Conservation (phyloP, 768 basidiomycete species). For the Nevesoporus exiguus region DNA sequence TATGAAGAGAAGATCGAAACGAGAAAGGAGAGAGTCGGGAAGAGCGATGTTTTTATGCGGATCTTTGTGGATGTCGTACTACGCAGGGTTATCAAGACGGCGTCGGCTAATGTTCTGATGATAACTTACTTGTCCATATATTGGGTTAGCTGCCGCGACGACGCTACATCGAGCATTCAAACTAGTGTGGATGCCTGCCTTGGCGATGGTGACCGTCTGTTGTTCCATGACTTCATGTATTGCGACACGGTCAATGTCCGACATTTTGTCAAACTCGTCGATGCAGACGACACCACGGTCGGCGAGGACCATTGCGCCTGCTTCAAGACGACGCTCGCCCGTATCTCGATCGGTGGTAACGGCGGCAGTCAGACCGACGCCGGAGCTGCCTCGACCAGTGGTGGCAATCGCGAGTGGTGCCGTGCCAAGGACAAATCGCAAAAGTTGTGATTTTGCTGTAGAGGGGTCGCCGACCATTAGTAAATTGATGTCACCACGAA, state of each 20-base stretch:
- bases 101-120: not conserved
- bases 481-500: conserved; percentile 98
- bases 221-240: conserved; percentile 99
- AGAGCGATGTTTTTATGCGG: conserved; percentile 98
- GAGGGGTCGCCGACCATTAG: conserved; percentile 99
- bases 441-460: conserved; percentile 96
- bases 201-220: conserved; percentile 98
- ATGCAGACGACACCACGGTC: conserved; percentile 99
- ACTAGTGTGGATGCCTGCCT: conserved; percentile 98
- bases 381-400: conserved; percentile 96
- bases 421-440: conserved; percentile 93
- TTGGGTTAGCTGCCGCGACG: conserved; percentile 96
- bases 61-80: conserved; percentile 99
- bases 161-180: conserved; percentile 98
- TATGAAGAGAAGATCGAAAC: conserved; percentile 97
- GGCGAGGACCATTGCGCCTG: conserved; percentile 98
- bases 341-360: conserved; percentile 99
- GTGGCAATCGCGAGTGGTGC: conserved; percentile 98
- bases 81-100: conserved; percentile 12
- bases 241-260: conserved; percentile 95
- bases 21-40: conserved; percentile 94
- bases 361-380: conserved; percentile 97
- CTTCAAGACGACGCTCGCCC: conserved; percentile 93
- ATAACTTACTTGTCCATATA: conserved; percentile 83
- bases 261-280: conserved; percentile 99